Evolutionary conservation across 179 eudicot species (phyloP), one percentile per base, ranked within the genome.

Genomic region (Dionaea muscipula): DNA sequence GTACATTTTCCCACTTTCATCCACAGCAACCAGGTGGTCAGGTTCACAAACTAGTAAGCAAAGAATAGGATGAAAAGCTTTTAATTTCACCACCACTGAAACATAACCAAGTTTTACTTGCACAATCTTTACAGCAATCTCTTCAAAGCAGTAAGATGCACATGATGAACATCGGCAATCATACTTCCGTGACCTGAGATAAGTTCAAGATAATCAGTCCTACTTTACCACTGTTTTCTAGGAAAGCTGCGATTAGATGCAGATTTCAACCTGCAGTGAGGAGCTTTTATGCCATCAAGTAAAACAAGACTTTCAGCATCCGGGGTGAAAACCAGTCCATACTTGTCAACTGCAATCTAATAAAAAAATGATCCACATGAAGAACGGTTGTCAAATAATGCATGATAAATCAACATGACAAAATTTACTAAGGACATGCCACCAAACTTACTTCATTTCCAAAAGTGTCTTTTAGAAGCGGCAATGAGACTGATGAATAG

Each of bases 41-140:
- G 94, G 93, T 63, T 72, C 86, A 76, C 93, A 82, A 64, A 81
- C 89, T 63, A 91, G 71, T 69, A 87, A 26, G 65, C 83, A 74
- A 36, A 67, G 77, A 41, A 87, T 76, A 35, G 62, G 70, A 53
- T 80, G 61, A 55, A 70, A 33, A 37, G 94, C 70, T 62, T 68
- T 69, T 60, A 91, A 69, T 66, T 68, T 79, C 59, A 68, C 28
- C 60, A 82, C 72, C 28, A 84, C 63, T 33, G 83, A 74, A 52
- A 71, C 70, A 67, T 84, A 78, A 55, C 98, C 98, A 56, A 23
- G 57, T 24, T 79, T 72, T 62, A 91, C 69, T 67, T 74, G 81
- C 65, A 87, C 88, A 64, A 91, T 72, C 76, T 82, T 91, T 44
- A 91, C 75, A 55, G 79, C 94, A 76, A 71, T 75, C 55, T 81